Conservation (phyloP, 2,329 filamentous ascomycete genomes). For the Paecilomyces formosus region DNA sequence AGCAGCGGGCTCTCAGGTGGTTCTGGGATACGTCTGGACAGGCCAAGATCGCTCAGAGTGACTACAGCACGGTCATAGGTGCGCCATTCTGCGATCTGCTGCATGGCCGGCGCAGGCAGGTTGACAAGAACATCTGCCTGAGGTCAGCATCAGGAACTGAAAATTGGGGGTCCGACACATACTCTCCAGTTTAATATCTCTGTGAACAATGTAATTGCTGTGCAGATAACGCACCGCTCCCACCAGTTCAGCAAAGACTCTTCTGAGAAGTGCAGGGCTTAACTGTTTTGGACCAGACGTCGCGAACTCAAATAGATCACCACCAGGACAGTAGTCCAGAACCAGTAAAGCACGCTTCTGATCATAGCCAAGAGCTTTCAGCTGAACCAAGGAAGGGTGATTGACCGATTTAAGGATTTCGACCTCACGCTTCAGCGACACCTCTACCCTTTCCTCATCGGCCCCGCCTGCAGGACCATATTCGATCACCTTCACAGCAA, state of each 20-base stretch:
- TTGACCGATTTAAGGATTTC: constrained; percentile 85
- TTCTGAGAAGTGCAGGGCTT: constrained; percentile 61
- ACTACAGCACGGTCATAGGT: constrained; percentile 75
- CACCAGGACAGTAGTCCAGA: constrained; percentile 84
- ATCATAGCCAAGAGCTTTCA: constrained; percentile 87
- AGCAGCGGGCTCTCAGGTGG: constrained; percentile 73
- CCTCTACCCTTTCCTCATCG: constrained; percentile 86
- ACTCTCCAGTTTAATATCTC: constrained; percentile 98
- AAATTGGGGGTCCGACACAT: constrained; percentile 31
- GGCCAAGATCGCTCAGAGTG: constrained; percentile 83
- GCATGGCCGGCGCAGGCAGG: constrained; percentile 60
- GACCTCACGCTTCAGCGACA: constrained; percentile 87
- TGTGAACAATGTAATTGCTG: constrained; percentile 77
- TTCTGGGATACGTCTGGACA: constrained; percentile 72
- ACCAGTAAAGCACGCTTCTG: constrained; percentile 75
- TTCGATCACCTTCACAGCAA: constrained; percentile 92
- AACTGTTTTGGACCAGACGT: constrained; percentile 63
- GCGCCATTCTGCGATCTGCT: constrained; percentile 61
- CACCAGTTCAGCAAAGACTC: constrained; percentile 86
- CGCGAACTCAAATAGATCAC: constrained; percentile 89
- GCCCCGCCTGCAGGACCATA: constrained; percentile 90
- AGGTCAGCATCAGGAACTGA: constrained; percentile 10
- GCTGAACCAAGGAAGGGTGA: constrained; percentile 82
- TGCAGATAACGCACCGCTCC: constrained; percentile 82
- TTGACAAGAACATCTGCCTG: constrained; percentile 80